phyloP scores from a whole-genome alignment of 805 yeast species.

The Lachancea kluyveri region DNA sequence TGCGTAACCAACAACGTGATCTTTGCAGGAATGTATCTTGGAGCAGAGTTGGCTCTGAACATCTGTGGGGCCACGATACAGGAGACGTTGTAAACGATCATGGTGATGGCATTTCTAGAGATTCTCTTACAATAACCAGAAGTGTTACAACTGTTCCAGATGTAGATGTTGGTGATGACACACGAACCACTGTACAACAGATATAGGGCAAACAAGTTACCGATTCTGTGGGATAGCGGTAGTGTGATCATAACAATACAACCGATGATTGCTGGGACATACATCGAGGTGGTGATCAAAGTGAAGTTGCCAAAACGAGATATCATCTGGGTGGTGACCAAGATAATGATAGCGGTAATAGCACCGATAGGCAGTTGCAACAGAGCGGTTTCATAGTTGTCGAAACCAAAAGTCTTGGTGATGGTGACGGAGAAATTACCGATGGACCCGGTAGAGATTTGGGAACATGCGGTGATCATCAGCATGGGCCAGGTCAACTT shows the following conservation, averaged over 20 bases:
- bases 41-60: slow-evolving; percentile 45
- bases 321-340: slow-evolving; percentile 35
- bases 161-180: slow-evolving; percentile 50
- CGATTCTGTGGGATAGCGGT: slow-evolving; percentile 34
- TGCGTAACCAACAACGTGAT: slow-evolving; percentile 48
- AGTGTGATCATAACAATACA: slow-evolving; percentile 38
- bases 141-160: slow-evolving; percentile 58
- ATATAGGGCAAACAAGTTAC: slow-evolving; percentile 44
- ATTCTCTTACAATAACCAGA: slow-evolving; percentile 57
- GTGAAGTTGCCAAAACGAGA: slow-evolving; percentile 34
- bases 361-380: slow-evolving; percentile 55
- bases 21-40: slow-evolving; percentile 52
- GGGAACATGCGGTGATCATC: slow-evolving; percentile 39
- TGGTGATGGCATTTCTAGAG: slow-evolving; percentile 46
- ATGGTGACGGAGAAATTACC: slow-evolving; percentile 49
- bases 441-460: slow-evolving; percentile 46
- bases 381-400: slow-evolving; percentile 38
- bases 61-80: slow-evolving; percentile 61
- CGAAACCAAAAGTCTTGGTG: slow-evolving; percentile 47
- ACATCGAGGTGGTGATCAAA: slow-evolving; percentile 33
- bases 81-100: slow-evolving; percentile 54
- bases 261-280: slow-evolving; percentile 45
- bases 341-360: slow-evolving; percentile 37
- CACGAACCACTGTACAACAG: slow-evolving; percentile 50
- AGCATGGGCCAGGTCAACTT: slow-evolving; percentile 46